Conservation (phyloP, 176 grass and related monocot genomes). For the Musa itinerans region DNA sequence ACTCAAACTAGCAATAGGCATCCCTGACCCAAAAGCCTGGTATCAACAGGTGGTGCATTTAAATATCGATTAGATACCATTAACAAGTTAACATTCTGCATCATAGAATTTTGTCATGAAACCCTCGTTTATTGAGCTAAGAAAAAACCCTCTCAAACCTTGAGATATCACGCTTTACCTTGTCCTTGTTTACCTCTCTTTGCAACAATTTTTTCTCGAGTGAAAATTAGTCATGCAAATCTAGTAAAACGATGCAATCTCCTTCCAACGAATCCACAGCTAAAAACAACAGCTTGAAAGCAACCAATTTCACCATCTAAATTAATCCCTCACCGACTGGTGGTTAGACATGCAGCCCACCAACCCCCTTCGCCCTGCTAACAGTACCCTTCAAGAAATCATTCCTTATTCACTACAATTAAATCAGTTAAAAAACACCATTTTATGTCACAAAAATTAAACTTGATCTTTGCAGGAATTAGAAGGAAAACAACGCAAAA, state of each 20-base stretch:
- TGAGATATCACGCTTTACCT: no score
- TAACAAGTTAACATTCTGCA: background rate
- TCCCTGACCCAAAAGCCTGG: no score
- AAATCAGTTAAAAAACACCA: background rate
- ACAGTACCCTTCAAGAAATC: background rate
- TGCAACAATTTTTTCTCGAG: background rate
- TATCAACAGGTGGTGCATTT: background rate
- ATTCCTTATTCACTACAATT: background rate
- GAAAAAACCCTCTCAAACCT: no score
- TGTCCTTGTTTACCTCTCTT: no score
- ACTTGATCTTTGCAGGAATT: no score
- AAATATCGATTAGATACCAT: background rate
- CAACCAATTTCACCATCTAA: background rate
- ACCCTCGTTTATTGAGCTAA: background rate
- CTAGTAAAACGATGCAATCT: background rate
- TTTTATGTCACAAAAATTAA: background rate
- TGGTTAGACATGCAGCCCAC: background rate
- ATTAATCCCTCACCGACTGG: background rate
- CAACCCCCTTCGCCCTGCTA: background rate
- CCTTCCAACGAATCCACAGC: background rate
- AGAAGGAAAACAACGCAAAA: no score
- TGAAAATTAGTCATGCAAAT: background rate
- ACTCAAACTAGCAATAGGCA: no score
- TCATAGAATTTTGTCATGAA: background rate
- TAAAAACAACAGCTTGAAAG: background rate